Evolutionary conservation across 2,329 filamentous ascomycete species (phyloP).

Genomic region (Fusarium tricinctum): DNA sequence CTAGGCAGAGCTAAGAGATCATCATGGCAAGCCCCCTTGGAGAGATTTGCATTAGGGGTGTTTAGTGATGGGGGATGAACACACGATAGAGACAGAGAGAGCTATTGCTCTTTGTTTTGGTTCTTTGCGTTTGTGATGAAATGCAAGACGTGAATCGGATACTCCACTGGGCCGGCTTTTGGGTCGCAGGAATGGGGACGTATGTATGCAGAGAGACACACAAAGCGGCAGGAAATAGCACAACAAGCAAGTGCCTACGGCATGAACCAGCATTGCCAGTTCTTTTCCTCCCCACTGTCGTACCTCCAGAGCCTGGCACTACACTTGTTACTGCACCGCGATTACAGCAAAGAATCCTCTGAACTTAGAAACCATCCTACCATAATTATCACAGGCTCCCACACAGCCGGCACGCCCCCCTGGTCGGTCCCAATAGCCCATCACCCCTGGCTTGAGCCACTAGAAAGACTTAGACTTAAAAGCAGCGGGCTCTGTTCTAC

Average conservation of each 20-base stretch:
- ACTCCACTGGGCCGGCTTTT: slow-evolving; percentile 45
- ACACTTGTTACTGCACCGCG: background rate
- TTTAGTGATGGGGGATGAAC: background rate
- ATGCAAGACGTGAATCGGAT: slow-evolving; percentile 34
- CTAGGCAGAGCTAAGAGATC: slow-evolving; percentile 13
- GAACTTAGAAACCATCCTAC: slow-evolving; percentile 24
- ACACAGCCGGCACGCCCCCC: slow-evolving; percentile 30
- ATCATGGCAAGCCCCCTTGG: slow-evolving; percentile 1
- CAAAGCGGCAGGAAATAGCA: slow-evolving; percentile 16
- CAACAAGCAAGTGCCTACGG: too few species aligned
- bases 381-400: slow-evolving; percentile 15
- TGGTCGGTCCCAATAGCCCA: slow-evolving; percentile 6
- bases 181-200: slow-evolving; percentile 40
- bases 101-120: slow-evolving; percentile 1
- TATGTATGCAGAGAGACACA: slow-evolving; percentile 35
- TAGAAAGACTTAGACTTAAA: slow-evolving; percentile 41
- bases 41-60: slow-evolving; percentile 14
- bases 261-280: slow-evolving; percentile 4
- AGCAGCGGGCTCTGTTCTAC: slow-evolving; percentile 42
- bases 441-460: slow-evolving; percentile 13
- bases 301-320: slow-evolving; percentile 1
- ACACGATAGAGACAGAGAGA: background rate
- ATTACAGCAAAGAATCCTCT: slow-evolving; percentile 11
- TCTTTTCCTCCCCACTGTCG: slow-evolving; percentile 7
- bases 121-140: slow-evolving; percentile 28